Evolutionary conservation across 495 filamentous ascomycete genomes (phyloP).

Genomic region (Lasiosphaeria miniovina): DNA sequence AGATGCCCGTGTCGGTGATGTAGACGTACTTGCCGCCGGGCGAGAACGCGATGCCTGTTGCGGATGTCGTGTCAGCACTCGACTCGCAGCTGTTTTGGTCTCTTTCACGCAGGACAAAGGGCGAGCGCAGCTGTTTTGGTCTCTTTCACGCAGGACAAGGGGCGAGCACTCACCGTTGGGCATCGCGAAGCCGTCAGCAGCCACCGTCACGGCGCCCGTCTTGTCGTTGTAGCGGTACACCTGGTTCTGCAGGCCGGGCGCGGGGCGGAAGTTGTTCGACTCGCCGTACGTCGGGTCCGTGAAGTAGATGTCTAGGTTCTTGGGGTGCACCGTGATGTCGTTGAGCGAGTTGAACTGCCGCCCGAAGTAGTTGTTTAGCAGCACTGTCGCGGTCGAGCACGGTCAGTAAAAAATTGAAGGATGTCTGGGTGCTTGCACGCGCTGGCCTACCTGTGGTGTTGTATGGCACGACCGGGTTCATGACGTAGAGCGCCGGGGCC

Average conservation of each 20-base stretch:
- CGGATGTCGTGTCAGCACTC: no score
- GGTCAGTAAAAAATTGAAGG: background rate
- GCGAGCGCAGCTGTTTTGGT: no score
- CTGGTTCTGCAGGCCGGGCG: constrained; percentile 50
- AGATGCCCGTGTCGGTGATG: constrained; percentile 55
- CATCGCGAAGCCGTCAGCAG: constrained; percentile 54
- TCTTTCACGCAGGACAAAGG: no score
- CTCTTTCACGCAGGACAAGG: no score
- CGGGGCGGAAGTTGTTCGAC: constrained; percentile 55
- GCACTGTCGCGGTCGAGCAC: constrained; percentile 16
- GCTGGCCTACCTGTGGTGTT: constrained; percentile 43
- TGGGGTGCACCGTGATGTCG: constrained; percentile 51
- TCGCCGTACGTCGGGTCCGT: constrained; percentile 62
- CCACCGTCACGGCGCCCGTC: constrained; percentile 47
- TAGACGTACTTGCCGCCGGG: constrained; percentile 52
- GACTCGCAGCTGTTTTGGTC: no score
- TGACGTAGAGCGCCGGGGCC: constrained; percentile 41
- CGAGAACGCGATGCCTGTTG: constrained; percentile 48
- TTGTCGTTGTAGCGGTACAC: constrained; percentile 53
- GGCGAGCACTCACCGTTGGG: constrained; percentile 55
- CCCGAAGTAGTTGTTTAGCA: constrained; percentile 54
- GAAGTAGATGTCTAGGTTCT: constrained; percentile 59
- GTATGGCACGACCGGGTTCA: constrained; percentile 48
- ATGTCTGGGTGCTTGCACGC: background rate
- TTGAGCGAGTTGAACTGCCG: constrained; percentile 62